Percentiles rank a stretch among this genome's conserved stretches.
phyloP scores from a whole-genome alignment of 2,329 filamentous ascomycete species.

The Colletotrichum sp. region DNA sequence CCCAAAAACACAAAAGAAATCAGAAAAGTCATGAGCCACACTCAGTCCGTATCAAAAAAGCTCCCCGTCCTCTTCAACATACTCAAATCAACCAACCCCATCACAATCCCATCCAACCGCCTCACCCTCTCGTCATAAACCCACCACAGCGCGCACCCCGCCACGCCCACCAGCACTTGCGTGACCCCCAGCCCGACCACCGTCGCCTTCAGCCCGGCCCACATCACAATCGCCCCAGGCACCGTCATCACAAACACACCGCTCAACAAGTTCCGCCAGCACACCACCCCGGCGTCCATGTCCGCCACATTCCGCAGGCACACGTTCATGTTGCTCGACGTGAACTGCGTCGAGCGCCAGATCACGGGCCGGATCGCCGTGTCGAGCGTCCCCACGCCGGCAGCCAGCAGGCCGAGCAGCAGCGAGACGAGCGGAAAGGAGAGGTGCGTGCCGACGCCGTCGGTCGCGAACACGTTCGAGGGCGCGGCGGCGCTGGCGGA shows the following conservation, averaged over 20 bases:
- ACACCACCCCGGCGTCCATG: constrained; percentile 49
- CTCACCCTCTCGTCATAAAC: constrained; percentile 45
- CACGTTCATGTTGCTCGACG: constrained; percentile 49
- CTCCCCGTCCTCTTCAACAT: constrained; percentile 46
- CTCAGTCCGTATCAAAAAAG: constrained; percentile 49
- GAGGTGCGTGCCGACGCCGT: constrained; percentile 30
- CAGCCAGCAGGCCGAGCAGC: constrained; percentile 52
- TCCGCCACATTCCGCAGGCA: constrained; percentile 52
- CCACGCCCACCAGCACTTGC: constrained; percentile 43
- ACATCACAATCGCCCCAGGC: constrained; percentile 36
- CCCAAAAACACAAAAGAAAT: background rate
- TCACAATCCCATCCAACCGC: constrained; percentile 49
- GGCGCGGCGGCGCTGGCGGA: constrained; percentile 17
- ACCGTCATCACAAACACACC: constrained; percentile 49
- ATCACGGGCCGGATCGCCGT: constrained; percentile 46
- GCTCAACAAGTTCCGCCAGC: constrained; percentile 44
- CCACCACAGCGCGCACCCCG: constrained; percentile 43
- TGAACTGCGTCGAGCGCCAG: constrained; percentile 53
- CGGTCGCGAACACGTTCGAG: constrained; percentile 29
- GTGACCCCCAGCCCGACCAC: constrained; percentile 46
- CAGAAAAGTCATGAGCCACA: background rate
- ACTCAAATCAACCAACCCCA: constrained; percentile 52
- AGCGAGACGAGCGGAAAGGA: constrained; percentile 48
- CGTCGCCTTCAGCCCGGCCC: constrained; percentile 39
- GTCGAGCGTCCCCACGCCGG: constrained; percentile 45